Conservation (phyloP, 1,284 basidiomycete species). For the Naganishia sp. region DNA sequence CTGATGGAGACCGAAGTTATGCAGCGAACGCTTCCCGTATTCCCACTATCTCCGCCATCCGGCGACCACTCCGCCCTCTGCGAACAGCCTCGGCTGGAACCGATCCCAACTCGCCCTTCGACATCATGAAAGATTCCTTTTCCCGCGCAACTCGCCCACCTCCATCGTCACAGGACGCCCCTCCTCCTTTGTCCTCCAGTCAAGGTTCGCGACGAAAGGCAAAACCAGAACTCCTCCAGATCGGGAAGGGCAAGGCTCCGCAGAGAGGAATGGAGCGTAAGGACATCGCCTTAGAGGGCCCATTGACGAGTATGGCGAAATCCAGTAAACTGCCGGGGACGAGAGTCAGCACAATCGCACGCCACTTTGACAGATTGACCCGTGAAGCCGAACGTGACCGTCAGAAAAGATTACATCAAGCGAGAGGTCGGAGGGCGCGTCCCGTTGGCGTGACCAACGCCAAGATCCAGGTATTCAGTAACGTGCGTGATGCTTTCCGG, state of each 20-base stretch:
- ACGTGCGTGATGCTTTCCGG: conserved; percentile 85
- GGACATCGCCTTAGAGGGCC: neutral
- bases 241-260: conserved; percentile 48
- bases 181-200: conserved; percentile 1
- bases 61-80: conserved; percentile 3
- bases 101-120: neutral
- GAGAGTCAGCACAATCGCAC: conserved; percentile 59
- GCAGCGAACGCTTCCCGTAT: conserved; percentile 69
- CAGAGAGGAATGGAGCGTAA: neutral
- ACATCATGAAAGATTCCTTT: conserved; percentile 6
- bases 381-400: conserved; percentile 59
- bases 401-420: conserved; percentile 54
- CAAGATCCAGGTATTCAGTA: conserved; percentile 86
- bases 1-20: conserved; percentile 85
- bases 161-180: conserved; percentile 4
- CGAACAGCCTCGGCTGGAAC: neutral
- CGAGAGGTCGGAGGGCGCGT: conserved; percentile 84
- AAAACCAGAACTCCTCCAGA: conserved; percentile 25
- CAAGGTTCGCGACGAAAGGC: neutral
- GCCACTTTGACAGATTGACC: conserved; percentile 58
- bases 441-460: conserved; percentile 88
- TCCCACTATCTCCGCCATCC: conserved; percentile 31
- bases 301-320: neutral
- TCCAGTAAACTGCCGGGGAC: conserved; percentile 35
- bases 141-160: conserved; percentile 17